Evolutionary conservation across 371 early-diverging fungal species (phyloP), one percentile per base, ranked within the genome.

Genomic region (Mortierella sp.): DNA sequence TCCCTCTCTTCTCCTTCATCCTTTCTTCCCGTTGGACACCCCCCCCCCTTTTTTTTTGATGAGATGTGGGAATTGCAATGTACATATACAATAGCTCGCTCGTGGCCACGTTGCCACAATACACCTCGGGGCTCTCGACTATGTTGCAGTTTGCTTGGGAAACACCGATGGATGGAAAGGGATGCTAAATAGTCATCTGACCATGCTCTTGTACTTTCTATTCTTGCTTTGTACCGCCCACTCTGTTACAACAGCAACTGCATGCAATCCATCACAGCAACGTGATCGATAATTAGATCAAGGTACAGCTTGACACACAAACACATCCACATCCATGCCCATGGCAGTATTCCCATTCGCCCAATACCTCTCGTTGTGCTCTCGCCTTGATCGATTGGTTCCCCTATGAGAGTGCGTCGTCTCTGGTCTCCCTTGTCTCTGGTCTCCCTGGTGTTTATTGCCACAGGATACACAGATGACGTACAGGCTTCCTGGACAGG

Each of bases 331-430:
- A n/a, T 28, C 65, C 21, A 65, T 38, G 65, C 13, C 65, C 21
- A 65, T 38, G 65, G 65, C 38, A 65, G 68, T 21, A 10, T 24
- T 65, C 68, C 68, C 68, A 65, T 65, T 65, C 68, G 68, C 24
- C 68, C 7, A 38, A 21, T 38, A 14, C 24, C 65, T 65, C 65
- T 34, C 42, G 16, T 21, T 38, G 34, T 34, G 42, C 38, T 65
- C 38, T 65, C 60, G 6, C 10, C 31, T 60, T 34, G 21, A 65
- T 65, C 68, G 24, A 65, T 38, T 65, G 68, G 42, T 65, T 38
- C 38, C 38, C 21, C 34, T 10, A 21, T 65, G 19, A 38, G 42
- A 38, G 42, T 38, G 34, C 38, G 21, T 34, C 38, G 21, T 34
- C 38, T 55, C 55, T n/a, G 38, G 14, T 24, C 24, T 2, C 13